Percentiles rank a stretch among this genome's conserved stretches.
These are phyloP conservation scores for Globisporangium radiosum DNA, from an alignment of 352 stramenopile species.

Conservation along the genomic window DNA sequence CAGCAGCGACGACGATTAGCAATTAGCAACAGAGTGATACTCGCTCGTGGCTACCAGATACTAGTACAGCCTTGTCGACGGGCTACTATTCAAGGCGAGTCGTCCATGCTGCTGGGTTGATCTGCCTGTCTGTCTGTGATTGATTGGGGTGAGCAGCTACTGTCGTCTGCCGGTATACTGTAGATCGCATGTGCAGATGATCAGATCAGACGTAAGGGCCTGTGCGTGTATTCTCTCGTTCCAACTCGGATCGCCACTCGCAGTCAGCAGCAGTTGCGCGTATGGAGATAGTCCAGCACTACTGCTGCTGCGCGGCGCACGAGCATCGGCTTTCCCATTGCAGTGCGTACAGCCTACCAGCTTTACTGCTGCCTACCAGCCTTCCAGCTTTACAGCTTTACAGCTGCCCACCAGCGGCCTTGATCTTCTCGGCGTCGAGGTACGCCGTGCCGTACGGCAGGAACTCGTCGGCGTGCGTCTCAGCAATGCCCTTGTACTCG, in stretches of 20 bases:
- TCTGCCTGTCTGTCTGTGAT: neutral
- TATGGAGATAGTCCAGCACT: too few species aligned
- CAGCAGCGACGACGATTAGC: slow-evolving; percentile 41
- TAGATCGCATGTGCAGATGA: too few species aligned
- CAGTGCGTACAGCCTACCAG: too few species aligned
- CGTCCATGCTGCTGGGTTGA: neutral
- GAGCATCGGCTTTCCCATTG: too few species aligned
- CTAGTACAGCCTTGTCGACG: too few species aligned
- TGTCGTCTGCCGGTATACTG: too few species aligned
- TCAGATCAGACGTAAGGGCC: neutral
- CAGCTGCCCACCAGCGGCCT: slow-evolving; percentile 68
- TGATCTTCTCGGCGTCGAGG: slow-evolving; percentile 84
- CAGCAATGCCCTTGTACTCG: slow-evolving; percentile 80
- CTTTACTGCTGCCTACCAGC: too few species aligned
- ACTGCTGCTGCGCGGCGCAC: too few species aligned
- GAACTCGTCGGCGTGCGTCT: slow-evolving; percentile 88
- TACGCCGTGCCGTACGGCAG: slow-evolving; percentile 86
- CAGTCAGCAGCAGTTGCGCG: neutral
- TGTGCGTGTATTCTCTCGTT: slow-evolving; percentile 12
- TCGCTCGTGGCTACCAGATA: too few species aligned
- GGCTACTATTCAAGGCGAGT: neutral
- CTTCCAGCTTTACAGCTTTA: slow-evolving; percentile 28
- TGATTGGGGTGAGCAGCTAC: neutral
- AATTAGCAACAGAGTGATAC: too few species aligned
- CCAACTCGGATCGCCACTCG: neutral